These are phyloP conservation scores for Pyrenochaeta sp. DNA, from an alignment of 2,329 filamentous ascomycete genomes.

Conservation along the genomic window DNA sequence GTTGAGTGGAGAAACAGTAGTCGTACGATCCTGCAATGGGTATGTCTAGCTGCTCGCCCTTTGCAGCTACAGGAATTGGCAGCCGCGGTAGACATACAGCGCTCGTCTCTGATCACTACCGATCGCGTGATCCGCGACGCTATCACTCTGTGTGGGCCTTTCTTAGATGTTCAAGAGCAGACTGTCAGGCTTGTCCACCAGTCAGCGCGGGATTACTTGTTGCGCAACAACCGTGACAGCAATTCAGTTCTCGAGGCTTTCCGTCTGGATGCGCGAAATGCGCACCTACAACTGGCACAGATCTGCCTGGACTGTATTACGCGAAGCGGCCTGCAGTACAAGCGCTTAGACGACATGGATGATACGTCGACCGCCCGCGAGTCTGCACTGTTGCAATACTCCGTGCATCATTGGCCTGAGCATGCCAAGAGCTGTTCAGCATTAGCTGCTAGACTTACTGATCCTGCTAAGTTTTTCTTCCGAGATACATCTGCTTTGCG, in stretches of 20 bases:
- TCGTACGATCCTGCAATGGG: slow-evolving; percentile 34
- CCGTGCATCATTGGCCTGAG: slow-evolving; percentile 11
- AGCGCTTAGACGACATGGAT: background rate
- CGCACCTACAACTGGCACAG: slow-evolving; percentile 12
- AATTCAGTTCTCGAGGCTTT: slow-evolving; percentile 14
- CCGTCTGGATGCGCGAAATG: slow-evolving; percentile 1
- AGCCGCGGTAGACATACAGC: slow-evolving; percentile 18
- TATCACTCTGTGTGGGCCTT: slow-evolving; percentile 24
- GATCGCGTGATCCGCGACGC: slow-evolving; percentile 23
- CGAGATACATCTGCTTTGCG: background rate
- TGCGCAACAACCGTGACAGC: slow-evolving; percentile 12
- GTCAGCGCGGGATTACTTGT: slow-evolving; percentile 41
- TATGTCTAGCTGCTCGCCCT: slow-evolving; percentile 35
- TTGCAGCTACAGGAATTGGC: slow-evolving; percentile 35
- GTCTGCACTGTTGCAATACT: slow-evolving; percentile 12
- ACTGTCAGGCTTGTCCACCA: slow-evolving; percentile 39
- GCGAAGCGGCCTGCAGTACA: background rate
- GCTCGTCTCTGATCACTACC: slow-evolving; percentile 11
- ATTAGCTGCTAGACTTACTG: background rate
- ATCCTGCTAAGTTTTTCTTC: too few species aligned
- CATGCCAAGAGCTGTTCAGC: slow-evolving; percentile 10
- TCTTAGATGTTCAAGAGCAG: slow-evolving; percentile 29
- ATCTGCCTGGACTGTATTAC: slow-evolving; percentile 16
- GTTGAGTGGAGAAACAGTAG: slow-evolving; percentile 16
- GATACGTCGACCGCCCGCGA: background rate